These are phyloP conservation scores for Eucommia ulmoides DNA, from an alignment of 257 asterid species.

Conservation along the genomic window DNA sequence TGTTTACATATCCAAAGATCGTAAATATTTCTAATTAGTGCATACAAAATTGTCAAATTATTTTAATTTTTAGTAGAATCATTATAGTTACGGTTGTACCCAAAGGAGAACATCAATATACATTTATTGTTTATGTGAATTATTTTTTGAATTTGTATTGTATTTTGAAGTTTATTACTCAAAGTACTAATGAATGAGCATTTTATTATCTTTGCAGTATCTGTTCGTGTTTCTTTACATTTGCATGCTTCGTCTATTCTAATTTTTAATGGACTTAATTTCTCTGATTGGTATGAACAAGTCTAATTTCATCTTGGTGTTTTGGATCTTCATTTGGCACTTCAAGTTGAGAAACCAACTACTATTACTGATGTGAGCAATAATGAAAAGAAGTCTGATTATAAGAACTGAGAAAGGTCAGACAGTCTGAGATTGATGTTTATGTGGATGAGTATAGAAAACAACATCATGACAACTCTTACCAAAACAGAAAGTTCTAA, in stretches of 20 bases:
- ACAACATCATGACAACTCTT: neutral
- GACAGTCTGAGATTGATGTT: neutral
- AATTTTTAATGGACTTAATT: neutral
- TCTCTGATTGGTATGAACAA: neutral
- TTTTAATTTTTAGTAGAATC: too few relatives aligned
- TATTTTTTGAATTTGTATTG: neutral
- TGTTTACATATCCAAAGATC: neutral
- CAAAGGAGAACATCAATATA: neutral
- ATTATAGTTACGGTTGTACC: neutral
- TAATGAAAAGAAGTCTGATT: neutral
- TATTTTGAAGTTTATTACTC: too few relatives aligned
- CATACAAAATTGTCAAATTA: neutral
- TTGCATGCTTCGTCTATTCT: neutral
- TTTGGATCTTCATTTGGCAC: neutral
- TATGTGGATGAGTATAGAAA: neutral
- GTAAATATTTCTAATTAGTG: neutral
- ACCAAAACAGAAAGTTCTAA: neutral
- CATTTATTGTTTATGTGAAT: too few relatives aligned
- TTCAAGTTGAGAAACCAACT: neutral
- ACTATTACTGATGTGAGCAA: neutral
- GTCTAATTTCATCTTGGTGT: neutral
- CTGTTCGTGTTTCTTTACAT: neutral
- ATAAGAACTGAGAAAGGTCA: neutral
- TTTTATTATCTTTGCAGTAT: neutral
- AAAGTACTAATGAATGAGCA: neutral